Evolutionary conservation across 1,139 yeast species (phyloP).

Genomic region (Yamadazyma epiphylla): DNA sequence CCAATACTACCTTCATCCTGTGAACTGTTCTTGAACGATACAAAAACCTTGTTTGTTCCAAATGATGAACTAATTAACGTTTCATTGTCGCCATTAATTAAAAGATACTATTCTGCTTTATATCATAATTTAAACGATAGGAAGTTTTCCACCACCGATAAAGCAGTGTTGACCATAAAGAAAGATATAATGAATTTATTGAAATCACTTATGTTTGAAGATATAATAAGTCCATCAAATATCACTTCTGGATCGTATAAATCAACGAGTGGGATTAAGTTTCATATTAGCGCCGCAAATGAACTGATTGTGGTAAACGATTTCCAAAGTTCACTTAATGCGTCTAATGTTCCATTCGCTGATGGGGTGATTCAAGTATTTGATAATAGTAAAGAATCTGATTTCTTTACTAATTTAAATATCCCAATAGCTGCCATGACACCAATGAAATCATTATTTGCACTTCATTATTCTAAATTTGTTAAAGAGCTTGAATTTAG

Average conservation of each 20-base stretch:
- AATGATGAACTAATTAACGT: conserved; percentile 23
- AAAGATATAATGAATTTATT: conserved; percentile 26
- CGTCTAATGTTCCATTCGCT: conserved; percentile 43
- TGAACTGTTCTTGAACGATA: conserved; percentile 21
- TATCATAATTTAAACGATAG: conserved; percentile 18
- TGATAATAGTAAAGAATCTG: conserved; percentile 20
- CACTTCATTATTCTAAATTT: conserved; percentile 62
- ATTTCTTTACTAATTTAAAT: conserved; percentile 28
- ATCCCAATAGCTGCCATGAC: conserved; percentile 42
- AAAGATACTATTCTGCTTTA: conserved; percentile 29
- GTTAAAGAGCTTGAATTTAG: conserved; percentile 70
- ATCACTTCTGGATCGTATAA: conserved; percentile 17
- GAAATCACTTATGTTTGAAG: conserved; percentile 22
- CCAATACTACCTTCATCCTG: conserved; percentile 23
- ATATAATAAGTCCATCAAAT: conserved; percentile 29
- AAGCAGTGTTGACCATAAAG: conserved; percentile 29
- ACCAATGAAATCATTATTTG: conserved; percentile 71
- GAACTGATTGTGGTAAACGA: conserved; percentile 12
- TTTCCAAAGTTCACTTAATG: conserved; percentile 12
- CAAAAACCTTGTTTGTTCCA: conserved; percentile 34
- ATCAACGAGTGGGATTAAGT: conserved; percentile 1
- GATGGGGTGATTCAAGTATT: conserved; percentile 67
- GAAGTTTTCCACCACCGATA: conserved; percentile 23
- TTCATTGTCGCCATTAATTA: conserved; percentile 25
- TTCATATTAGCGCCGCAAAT: conserved; percentile 3